Percentiles rank a stretch among this genome's conserved stretches.
Conservation (phyloP, 768 basidiomycete genomes). For the Xanthoconium purpureum region DNA sequence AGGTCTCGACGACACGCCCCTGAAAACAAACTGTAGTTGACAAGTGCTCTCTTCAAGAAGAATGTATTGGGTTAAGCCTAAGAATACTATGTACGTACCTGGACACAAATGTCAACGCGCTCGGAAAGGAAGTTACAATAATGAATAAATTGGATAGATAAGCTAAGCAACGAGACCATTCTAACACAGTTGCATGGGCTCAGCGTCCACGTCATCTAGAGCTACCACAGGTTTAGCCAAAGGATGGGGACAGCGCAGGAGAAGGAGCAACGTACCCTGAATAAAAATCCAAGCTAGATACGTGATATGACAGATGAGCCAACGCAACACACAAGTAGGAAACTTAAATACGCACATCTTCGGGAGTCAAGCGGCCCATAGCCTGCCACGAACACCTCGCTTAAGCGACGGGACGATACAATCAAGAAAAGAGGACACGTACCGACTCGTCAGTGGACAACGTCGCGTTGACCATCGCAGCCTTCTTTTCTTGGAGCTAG, state of each 20-base stretch:
- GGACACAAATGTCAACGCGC: no score
- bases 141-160: no score
- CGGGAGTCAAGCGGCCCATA: constrained; percentile 91
- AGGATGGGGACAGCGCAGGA: background rate
- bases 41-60: no score
- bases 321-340: background rate
- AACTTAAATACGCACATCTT: constrained; percentile 49
- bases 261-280: constrained; percentile 37
- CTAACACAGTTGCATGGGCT: background rate
- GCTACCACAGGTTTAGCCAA: constrained; percentile 8
- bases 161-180: background rate
- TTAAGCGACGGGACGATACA: constrained; percentile 9
- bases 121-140: background rate
- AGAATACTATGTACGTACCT: no score
- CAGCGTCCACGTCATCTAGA: constrained; percentile 10
- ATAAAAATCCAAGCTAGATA: constrained; percentile 42
- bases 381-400: constrained; percentile 45
- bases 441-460: constrained; percentile 79
- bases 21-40: no score
- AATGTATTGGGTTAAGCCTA: no score
- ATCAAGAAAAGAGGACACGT: constrained; percentile 21
- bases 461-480: constrained; percentile 90
- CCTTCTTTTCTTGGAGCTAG: constrained; percentile 94
- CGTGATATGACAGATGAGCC: background rate
- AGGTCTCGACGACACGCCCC: no score